These are phyloP conservation scores for Lobosporangium transversale DNA, from an alignment of 192 early-diverging fungal genomes.

Conservation along the genomic window DNA sequence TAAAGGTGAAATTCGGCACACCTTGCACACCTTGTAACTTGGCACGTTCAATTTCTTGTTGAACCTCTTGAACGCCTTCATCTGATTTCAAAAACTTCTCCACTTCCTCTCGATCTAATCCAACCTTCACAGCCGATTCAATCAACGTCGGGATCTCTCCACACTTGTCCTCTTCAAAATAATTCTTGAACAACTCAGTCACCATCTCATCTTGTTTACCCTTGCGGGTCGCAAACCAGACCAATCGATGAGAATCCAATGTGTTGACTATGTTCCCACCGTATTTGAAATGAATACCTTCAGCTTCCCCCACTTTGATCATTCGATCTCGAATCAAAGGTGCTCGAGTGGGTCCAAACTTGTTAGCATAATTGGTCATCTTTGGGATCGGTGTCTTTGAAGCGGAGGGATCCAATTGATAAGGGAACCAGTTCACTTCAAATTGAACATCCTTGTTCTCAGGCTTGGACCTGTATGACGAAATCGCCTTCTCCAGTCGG, in stretches of 20 bases:
- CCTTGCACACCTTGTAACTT: conserved; percentile 64
- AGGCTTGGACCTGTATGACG: conserved; percentile 54
- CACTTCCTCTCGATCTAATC: conserved; percentile 62
- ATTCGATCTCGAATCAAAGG: conserved; percentile 65
- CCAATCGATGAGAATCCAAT: conserved; percentile 71
- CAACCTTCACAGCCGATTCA: conserved; percentile 65
- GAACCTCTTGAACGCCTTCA: conserved; percentile 62
- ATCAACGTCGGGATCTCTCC: conserved; percentile 68
- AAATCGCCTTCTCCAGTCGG: conserved; percentile 66
- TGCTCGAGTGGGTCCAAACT: conserved; percentile 70
- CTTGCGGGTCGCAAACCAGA: conserved; percentile 62
- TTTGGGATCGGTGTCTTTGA: conserved; percentile 63
- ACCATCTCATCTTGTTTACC: conserved; percentile 68
- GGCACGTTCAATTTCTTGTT: conserved; percentile 56
- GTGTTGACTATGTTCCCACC: conserved; percentile 73
- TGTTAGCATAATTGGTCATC: conserved; percentile 63
- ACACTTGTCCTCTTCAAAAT: conserved; percentile 80
- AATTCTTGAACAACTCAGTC: conserved; percentile 69
- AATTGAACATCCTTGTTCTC: conserved; percentile 61
- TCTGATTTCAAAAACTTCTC: conserved; percentile 64
- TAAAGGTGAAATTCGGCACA: conserved; percentile 77
- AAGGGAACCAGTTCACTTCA: conserved; percentile 72
- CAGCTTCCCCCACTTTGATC: conserved; percentile 63
- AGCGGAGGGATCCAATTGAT: conserved; percentile 72
- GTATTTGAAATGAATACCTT: conserved; percentile 74